Evolutionary conservation across 2,329 filamentous ascomycete genomes (phyloP).

Genomic region (Apiospora kogelbergensis): DNA sequence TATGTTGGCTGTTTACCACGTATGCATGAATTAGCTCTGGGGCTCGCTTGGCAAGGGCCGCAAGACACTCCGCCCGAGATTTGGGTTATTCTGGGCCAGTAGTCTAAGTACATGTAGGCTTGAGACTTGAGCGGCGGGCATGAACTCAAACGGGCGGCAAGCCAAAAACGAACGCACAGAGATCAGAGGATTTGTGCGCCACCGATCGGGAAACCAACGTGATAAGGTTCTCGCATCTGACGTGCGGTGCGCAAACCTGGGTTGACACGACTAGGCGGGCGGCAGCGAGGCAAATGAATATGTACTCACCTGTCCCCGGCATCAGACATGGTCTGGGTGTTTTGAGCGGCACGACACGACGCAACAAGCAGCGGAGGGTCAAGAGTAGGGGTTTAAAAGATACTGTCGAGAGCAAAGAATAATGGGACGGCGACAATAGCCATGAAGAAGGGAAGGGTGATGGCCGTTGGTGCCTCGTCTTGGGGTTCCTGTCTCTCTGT

Average conservation of each 20-base stretch:
- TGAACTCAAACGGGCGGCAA: not conserved
- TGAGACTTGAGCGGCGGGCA: not conserved
- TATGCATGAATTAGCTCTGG: constrained; percentile 13
- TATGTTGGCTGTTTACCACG: constrained; percentile 39
- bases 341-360: not conserved
- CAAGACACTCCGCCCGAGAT: constrained; percentile 4
- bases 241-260: not conserved
- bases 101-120: constrained; percentile 1
- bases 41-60: constrained; percentile 5
- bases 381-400: not conserved
- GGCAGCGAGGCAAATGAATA: not conserved
- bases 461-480: not conserved
- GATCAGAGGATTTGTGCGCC: not conserved
- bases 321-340: constrained; percentile 13
- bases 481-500: not conserved
- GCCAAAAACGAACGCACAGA: not conserved
- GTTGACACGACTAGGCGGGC: not conserved
- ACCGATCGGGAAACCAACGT: not conserved
- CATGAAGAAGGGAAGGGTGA: not conserved
- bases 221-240: not conserved
- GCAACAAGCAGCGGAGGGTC: not conserved
- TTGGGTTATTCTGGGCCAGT: constrained; percentile 3
- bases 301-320: constrained; percentile 15
- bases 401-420: not conserved
- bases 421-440: not conserved